Conservation (phyloP, 1,139 yeast genomes). For the Geotrichum reessii region DNA sequence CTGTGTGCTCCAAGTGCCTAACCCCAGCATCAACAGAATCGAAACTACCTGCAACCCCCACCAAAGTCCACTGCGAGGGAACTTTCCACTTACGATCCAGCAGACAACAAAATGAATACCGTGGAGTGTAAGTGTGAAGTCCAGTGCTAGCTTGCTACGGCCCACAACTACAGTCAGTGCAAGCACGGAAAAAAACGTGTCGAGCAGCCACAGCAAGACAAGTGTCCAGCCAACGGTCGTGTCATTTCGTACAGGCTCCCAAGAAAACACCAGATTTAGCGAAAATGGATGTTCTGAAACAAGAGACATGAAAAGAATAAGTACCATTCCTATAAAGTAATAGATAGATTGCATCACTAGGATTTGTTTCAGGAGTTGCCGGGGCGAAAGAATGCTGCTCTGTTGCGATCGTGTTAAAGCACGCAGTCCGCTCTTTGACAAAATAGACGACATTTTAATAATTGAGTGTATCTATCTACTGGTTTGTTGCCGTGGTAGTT, state of each 20-base stretch:
- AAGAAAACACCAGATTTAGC: constrained; percentile 69
- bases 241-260: constrained; percentile 68
- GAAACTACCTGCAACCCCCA: constrained; percentile 74
- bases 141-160: constrained; percentile 89
- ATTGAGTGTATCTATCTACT: background rate
- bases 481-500: background rate
- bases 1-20: constrained; percentile 81
- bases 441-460: background rate
- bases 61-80: constrained; percentile 75
- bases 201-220: constrained; percentile 71
- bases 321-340: constrained; percentile 34
- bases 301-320: constrained; percentile 35
- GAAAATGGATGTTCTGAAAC: constrained; percentile 43
- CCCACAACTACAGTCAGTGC: constrained; percentile 87
- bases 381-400: constrained; percentile 31
- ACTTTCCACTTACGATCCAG: constrained; percentile 56
- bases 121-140: constrained; percentile 86
- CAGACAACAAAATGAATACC: constrained; percentile 68
- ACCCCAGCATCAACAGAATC: constrained; percentile 59
- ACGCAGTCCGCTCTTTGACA: background rate
- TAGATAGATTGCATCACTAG: constrained; percentile 36
- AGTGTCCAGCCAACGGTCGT: constrained; percentile 77
- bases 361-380: constrained; percentile 38
- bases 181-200: constrained; percentile 55
- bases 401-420: background rate